These are phyloP conservation scores for Myxozyma udenii DNA, from an alignment of 805 yeast genomes.

Conservation along the genomic window DNA sequence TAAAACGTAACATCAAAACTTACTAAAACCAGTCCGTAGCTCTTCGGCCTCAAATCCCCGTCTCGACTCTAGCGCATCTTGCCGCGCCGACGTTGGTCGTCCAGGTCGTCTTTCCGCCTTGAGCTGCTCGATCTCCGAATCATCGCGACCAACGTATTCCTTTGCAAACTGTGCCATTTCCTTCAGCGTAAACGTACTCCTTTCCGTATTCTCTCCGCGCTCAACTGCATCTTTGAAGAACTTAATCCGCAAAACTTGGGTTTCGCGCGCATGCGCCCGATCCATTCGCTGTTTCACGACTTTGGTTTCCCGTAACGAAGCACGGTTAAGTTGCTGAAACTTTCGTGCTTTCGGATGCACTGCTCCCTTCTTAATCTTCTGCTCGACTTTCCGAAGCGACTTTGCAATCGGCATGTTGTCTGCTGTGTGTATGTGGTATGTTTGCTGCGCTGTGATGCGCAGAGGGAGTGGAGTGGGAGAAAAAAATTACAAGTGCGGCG, in stretches of 20 bases:
- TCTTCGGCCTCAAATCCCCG: conserved; percentile 59
- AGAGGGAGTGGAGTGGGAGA: no score
- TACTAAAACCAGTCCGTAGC: conserved; percentile 59
- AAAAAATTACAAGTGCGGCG: no score
- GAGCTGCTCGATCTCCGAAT: conserved; percentile 67
- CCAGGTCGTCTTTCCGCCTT: conserved; percentile 73
- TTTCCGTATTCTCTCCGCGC: conserved; percentile 38
- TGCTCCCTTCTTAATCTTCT: conserved; percentile 50
- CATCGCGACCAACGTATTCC: conserved; percentile 62
- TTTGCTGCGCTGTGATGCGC: no score
- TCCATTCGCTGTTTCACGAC: conserved; percentile 57
- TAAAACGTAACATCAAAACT: conserved; percentile 5
- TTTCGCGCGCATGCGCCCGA: conserved; percentile 49
- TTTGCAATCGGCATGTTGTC: conserved; percentile 63
- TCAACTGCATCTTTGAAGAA: conserved; percentile 60
- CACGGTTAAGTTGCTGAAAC: conserved; percentile 76
- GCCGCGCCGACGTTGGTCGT: conserved; percentile 74
- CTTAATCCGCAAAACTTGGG: conserved; percentile 48
- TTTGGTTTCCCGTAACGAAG: conserved; percentile 79
- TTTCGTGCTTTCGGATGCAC: conserved; percentile 89
- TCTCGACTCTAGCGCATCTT: conserved; percentile 61
- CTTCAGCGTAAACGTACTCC: conserved; percentile 47
- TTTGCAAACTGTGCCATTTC: conserved; percentile 63
- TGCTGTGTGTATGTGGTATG: conserved; percentile 1
- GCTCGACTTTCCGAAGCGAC: conserved; percentile 61